Base-by-base conservation (phyloP, 2,329 filamentous ascomycete genomes). In the Mariannaea sp. region DNA sequence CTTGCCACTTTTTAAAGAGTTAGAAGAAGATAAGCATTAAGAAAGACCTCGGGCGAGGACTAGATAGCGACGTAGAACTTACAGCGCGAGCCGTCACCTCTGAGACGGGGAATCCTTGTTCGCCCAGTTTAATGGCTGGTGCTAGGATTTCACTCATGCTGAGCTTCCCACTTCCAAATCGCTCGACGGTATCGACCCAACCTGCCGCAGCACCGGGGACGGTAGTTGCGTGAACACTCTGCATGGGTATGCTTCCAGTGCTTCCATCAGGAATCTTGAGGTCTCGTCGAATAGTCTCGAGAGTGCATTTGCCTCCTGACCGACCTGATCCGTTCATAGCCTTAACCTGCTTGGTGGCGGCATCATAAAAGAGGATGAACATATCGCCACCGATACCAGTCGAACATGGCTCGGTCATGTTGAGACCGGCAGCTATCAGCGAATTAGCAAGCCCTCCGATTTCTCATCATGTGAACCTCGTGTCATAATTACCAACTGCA, bases 341-440 rank as follows among this genome's bases (percentile, higher is more conserved):
- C 49, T 86, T 87, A 7, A 97, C 87, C 58, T 89, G 88, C 68
- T 89, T 88, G 0, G 87, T 90, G 63, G 87, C 83, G 35, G 91
- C 90, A 69, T 95, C 84, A 77, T 93, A 97, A 79, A 85, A 97
- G 29, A 97, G 83, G 71, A 92, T 92, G 75, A 97, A 99, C 86
- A 96, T 92, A 74, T 99, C 94, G 58, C 94, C 94, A 52, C 94
- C 94, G 55, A 99, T 97, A 33, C 94, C 94, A 1, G 94, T 97
- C 5, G 89, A 94, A 54, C 86, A 86, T 7, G 94, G 94, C 70
- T 99, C 94, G 0, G 93, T 96, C 68, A 97, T 83, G 73, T 97
- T 97, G 51, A 99, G 79, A 5, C 86, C 92, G 26, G 94, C 94
- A 38, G 94, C 93, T 90, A 53, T 4, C 3, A 5, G n/a, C n/a